Evolutionary conservation across 768 basidiomycete genomes (phyloP).

Genomic region (Boletus rubroflammeus): DNA sequence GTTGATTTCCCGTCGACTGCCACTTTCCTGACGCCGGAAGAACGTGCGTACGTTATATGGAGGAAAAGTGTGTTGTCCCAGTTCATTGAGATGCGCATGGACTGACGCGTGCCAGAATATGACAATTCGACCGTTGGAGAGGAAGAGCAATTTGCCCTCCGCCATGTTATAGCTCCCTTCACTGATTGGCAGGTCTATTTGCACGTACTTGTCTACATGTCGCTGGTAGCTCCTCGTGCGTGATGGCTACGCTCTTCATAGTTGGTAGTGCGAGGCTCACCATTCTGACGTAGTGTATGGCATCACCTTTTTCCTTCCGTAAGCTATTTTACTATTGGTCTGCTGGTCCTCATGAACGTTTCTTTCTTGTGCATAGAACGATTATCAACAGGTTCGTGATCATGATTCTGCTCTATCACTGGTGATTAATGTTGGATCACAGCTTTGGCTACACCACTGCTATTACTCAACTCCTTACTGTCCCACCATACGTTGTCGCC

Average conservation of each 20-base stretch:
- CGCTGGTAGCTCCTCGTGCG: constrained; percentile 57
- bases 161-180: constrained; percentile 52
- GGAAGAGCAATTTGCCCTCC: constrained; percentile 54
- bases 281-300: constrained; percentile 51
- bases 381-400: constrained; percentile 49
- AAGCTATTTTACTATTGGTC: constrained; percentile 24
- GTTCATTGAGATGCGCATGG: constrained; percentile 40
- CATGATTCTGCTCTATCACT: background rate
- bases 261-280: background rate
- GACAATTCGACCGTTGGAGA: constrained; percentile 20
- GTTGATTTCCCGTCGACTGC: constrained; percentile 43
- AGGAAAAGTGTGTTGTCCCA: constrained; percentile 11
- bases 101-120: constrained; percentile 46
- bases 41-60: constrained; percentile 17
- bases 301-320: constrained; percentile 70
- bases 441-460: constrained; percentile 59
- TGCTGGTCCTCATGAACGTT: background rate
- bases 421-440: constrained; percentile 2
- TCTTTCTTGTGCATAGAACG: constrained; percentile 37
- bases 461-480: constrained; percentile 61
- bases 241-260: constrained; percentile 1
- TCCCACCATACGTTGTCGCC: constrained; percentile 63
- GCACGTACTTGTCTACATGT: constrained; percentile 33
- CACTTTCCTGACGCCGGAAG: constrained; percentile 14
- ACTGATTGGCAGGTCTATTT: constrained; percentile 58